phyloP scores from a whole-genome alignment of 306 rosid genomes.

The Hippophae tibetana region DNA sequence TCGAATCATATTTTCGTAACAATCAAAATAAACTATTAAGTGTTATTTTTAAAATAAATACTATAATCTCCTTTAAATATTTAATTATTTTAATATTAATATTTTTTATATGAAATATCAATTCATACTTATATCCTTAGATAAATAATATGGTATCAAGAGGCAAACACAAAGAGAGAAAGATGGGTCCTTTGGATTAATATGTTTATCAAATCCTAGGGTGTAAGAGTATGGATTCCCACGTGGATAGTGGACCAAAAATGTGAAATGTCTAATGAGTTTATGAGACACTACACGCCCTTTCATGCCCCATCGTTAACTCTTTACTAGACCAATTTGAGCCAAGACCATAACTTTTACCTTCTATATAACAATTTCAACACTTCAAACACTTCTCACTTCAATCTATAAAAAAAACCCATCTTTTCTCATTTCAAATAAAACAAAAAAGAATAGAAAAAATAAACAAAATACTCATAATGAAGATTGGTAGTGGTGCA shows the following conservation, averaged over 20 bases:
- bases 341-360: slow-evolving; percentile 32
- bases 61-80: too few relatives aligned
- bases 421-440: too few relatives aligned
- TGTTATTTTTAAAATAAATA: too few relatives aligned
- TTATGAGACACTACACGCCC: slow-evolving; percentile 69
- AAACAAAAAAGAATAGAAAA: too few relatives aligned
- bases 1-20: too few relatives aligned
- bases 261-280: slow-evolving; percentile 46
- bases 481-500: slow-evolving; percentile 48
- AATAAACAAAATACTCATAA: not conserved
- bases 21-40: too few relatives aligned
- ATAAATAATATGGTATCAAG: too few relatives aligned
- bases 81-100: too few relatives aligned
- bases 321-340: slow-evolving; percentile 42
- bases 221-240: slow-evolving; percentile 39
- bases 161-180: slow-evolving; percentile 1
- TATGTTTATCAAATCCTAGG: slow-evolving; percentile 8
- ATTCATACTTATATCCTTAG: too few relatives aligned
- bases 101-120: too few relatives aligned
- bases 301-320: slow-evolving; percentile 64
- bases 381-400: slow-evolving; percentile 5
- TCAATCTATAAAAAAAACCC: slow-evolving; percentile 1
- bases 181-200: slow-evolving; percentile 11
- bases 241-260: slow-evolving; percentile 45
- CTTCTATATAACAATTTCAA: slow-evolving; percentile 34